Evolutionary conservation across 768 basidiomycete genomes (phyloP).

Genomic region (Serendipita sp.): DNA sequence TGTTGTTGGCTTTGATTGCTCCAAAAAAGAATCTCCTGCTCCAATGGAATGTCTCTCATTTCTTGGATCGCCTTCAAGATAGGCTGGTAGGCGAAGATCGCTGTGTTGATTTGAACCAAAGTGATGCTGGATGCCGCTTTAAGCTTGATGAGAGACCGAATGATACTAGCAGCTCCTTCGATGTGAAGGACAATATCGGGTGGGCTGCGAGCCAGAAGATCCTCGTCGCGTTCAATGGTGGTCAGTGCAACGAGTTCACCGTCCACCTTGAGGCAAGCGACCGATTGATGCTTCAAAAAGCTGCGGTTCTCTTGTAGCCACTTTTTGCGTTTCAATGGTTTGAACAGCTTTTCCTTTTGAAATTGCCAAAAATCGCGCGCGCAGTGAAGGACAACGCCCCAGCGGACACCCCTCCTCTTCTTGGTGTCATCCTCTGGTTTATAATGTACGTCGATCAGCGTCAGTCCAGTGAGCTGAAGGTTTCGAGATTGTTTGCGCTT

Average conservation of each 20-base stretch:
- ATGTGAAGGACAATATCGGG: slow-evolving; percentile 41
- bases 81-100: slow-evolving; percentile 48
- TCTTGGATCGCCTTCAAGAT: slow-evolving; percentile 41
- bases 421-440: not conserved
- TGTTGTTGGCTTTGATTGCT: slow-evolving; percentile 17
- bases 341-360: slow-evolving; percentile 15
- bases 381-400: slow-evolving; percentile 26
- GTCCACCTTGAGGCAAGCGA: slow-evolving; percentile 37
- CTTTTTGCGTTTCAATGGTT: slow-evolving; percentile 24
- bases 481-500: slow-evolving; percentile 26
- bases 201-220: slow-evolving; percentile 29
- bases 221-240: slow-evolving; percentile 38
- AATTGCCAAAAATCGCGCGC: slow-evolving; percentile 15
- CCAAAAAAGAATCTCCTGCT: slow-evolving; percentile 41
- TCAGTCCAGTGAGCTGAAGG: slow-evolving; percentile 25
- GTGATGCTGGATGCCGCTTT: slow-evolving; percentile 24
- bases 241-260: slow-evolving; percentile 36
- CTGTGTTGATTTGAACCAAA: slow-evolving; percentile 44
- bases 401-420: slow-evolving; percentile 9
- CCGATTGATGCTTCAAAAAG: slow-evolving; percentile 37
- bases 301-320: slow-evolving; percentile 26
- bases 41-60: slow-evolving; percentile 30
- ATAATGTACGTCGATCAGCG: slow-evolving; percentile 24
- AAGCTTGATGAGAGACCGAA: slow-evolving; percentile 27
- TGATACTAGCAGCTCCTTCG: slow-evolving; percentile 27